These are phyloP conservation scores for Mycena albidolilacea DNA, from an alignment of 768 basidiomycete species.

Conservation along the genomic window DNA sequence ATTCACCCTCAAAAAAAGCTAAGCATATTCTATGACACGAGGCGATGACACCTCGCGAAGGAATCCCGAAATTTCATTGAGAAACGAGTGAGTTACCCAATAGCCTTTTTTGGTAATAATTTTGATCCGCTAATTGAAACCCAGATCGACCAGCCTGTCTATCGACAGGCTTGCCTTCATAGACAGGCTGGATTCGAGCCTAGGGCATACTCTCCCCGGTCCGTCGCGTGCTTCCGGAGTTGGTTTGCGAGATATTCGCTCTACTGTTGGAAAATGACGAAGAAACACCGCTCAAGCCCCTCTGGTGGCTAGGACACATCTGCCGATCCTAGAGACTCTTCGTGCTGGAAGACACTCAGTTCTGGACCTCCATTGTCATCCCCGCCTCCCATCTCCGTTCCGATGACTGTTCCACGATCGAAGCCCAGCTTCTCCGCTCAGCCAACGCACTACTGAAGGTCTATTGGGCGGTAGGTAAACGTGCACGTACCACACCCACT, in stretches of 20 bases:
- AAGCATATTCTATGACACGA: too few species aligned
- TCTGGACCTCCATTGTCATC: not conserved
- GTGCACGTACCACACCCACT: too few species aligned
- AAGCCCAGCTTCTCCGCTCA: not conserved
- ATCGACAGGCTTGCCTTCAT: too few species aligned
- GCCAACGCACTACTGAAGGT: not conserved
- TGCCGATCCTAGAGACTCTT: not conserved
- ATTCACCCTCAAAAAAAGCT: too few species aligned
- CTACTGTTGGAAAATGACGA: not conserved
- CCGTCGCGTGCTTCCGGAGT: not conserved
- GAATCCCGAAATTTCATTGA: too few species aligned
- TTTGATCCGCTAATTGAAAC: too few species aligned
- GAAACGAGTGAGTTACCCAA: too few species aligned
- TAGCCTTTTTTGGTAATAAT: too few species aligned
- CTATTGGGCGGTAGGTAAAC: not conserved
- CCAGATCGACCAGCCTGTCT: too few species aligned
- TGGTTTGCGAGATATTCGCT: not conserved
- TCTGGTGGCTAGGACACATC: not conserved
- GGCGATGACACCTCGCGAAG: too few species aligned
- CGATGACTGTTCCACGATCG: not conserved
- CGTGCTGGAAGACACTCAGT: not conserved
- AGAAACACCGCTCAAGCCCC: not conserved
- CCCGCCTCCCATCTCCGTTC: not conserved
- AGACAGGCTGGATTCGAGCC: too few species aligned
- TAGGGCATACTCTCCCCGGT: not conserved